These are phyloP conservation scores for Marchantia polymorpha DNA, from an alignment of 225 moss, liverwort and hornwort species.

Conservation along the genomic window DNA sequence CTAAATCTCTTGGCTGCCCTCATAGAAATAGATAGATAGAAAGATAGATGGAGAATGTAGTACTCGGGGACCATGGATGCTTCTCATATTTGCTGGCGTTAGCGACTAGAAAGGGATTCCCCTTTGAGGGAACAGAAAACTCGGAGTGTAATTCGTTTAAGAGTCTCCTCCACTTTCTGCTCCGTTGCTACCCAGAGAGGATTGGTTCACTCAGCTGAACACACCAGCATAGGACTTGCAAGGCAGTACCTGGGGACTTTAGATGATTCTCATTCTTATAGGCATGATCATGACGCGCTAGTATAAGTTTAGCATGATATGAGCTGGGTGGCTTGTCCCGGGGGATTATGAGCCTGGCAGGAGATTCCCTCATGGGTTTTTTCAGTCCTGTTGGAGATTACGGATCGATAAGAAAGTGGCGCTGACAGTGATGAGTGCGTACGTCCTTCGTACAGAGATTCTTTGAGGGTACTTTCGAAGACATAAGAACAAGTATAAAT, in stretches of 20 bases:
- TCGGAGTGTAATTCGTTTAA: neutral
- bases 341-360: slow-evolving; percentile 5
- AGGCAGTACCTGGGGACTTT: neutral
- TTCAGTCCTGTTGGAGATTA: neutral
- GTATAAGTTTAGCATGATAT: neutral
- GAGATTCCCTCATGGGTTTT: neutral
- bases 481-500: neutral
- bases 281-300: slow-evolving; percentile 1
- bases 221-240: neutral
- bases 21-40: too few relatives aligned
- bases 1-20: too few relatives aligned
- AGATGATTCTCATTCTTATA: slow-evolving; percentile 6
- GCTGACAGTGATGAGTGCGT: neutral
- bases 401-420: neutral
- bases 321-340: slow-evolving; percentile 4
- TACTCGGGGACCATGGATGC: neutral
- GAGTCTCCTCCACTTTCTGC: neutral
- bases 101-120: neutral
- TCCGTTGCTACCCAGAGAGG: neutral
- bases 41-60: neutral
- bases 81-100: neutral
- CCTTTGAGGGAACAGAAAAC: neutral
- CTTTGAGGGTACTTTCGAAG: neutral
- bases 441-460: slow-evolving; percentile 1
- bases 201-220: neutral